Evolutionary conservation across 768 basidiomycete species (phyloP).

Genomic region (Paxillus rubicundulus): DNA sequence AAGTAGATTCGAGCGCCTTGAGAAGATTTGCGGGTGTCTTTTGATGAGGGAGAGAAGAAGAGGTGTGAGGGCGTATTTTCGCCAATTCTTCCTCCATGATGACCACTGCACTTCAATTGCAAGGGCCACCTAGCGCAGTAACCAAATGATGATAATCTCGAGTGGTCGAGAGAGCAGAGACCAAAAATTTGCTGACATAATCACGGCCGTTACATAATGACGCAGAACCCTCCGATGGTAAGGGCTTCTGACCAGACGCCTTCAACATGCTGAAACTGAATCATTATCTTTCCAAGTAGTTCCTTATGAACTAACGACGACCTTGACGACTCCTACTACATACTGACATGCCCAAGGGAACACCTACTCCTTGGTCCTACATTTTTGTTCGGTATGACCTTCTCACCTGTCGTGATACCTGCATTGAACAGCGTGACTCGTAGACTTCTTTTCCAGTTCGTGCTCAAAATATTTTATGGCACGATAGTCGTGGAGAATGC

Average conservation of each 20-base stretch:
- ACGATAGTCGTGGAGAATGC: slow-evolving; percentile 82
- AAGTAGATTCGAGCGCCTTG: slow-evolving; percentile 78
- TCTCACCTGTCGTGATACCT: neutral
- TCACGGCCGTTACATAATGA: neutral
- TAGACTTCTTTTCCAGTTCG: slow-evolving; percentile 73
- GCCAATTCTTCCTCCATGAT: slow-evolving; percentile 65
- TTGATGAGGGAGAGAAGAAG: slow-evolving; percentile 81
- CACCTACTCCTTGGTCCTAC: slow-evolving; percentile 62
- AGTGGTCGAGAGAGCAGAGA: neutral
- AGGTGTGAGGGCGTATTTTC: slow-evolving; percentile 85
- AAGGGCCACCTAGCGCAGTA: neutral
- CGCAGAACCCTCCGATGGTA: too few relatives aligned
- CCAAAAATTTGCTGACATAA: slow-evolving; percentile 37
- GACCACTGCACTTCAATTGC: neutral
- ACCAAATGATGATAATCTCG: neutral
- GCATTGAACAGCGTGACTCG: neutral
- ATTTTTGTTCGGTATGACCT: slow-evolving; percentile 57
- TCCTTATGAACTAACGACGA: slow-evolving; percentile 4
- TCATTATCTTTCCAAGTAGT: neutral
- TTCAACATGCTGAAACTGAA: neutral
- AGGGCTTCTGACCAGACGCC: neutral
- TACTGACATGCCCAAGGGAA: slow-evolving; percentile 35
- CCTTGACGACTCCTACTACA: neutral
- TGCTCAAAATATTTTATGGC: slow-evolving; percentile 89
- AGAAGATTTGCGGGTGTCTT: slow-evolving; percentile 86